A percentile compares a stretch with the other conserved stretches of the same genome.
Evolutionary conservation across 208 protist genomes (phyloP).

Genomic region (Crithidia sp.): DNA sequence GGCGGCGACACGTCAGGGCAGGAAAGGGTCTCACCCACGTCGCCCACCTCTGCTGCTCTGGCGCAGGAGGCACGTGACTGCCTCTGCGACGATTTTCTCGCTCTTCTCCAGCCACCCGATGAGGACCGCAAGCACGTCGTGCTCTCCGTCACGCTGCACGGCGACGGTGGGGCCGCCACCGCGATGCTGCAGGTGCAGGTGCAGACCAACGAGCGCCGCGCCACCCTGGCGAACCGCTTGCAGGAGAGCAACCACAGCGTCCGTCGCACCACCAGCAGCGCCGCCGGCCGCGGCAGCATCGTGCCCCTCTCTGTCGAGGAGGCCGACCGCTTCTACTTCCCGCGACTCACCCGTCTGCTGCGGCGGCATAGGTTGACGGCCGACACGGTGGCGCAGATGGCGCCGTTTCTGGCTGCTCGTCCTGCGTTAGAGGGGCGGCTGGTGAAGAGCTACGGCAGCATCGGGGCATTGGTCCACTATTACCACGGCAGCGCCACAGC

Average conservation of each 20-base stretch:
- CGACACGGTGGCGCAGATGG: conserved; percentile 50
- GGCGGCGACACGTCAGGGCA: conserved; percentile 1
- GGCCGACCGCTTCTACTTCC: conserved; percentile 45
- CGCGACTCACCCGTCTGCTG: conserved; percentile 51
- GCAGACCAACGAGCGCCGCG: conserved; percentile 74
- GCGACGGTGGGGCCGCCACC: conserved; percentile 45
- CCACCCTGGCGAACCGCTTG: conserved; percentile 39
- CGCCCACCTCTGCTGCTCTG: conserved; percentile 16
- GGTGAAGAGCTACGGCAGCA: conserved; percentile 49
- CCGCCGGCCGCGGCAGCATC: conserved; percentile 23
- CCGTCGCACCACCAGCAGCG: conserved; percentile 12
- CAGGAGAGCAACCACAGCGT: conserved; percentile 37
- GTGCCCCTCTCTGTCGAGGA: conserved; percentile 26
- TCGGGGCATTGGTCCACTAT: conserved; percentile 71
- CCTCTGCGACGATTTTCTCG: conserved; percentile 70
- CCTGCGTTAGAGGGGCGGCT: conserved; percentile 34
- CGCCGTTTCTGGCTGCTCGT: conserved; percentile 39
- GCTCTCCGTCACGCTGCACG: conserved; percentile 33
- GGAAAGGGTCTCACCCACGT: conserved; percentile 9
- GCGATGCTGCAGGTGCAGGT: conserved; percentile 70
- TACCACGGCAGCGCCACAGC: conserved; percentile 62
- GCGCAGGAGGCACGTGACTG: conserved; percentile 41
- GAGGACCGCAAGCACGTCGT: conserved; percentile 43
- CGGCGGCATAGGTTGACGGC: conserved; percentile 21
- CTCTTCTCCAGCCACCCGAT: conserved; percentile 55